Percentiles rank a stretch among this genome's conserved stretches.
phyloP scores from a whole-genome alignment of 805 yeast species.

The Tetrapisispora taiwanensis region DNA sequence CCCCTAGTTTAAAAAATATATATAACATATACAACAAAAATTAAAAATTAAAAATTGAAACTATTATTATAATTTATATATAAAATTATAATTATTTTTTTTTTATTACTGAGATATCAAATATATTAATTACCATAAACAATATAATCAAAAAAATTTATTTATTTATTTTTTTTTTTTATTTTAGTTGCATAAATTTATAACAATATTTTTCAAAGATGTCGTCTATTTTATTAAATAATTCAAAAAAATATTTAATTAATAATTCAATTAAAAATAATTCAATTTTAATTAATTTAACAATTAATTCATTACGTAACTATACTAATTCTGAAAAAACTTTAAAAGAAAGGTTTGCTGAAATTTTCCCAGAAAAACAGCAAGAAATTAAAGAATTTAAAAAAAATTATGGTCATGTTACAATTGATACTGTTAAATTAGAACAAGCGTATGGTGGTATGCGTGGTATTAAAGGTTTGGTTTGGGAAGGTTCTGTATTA shows the following conservation, averaged over 20 bases:
- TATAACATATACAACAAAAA: too few relatives aligned
- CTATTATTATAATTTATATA: too few relatives aligned
- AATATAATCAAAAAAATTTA: too few relatives aligned
- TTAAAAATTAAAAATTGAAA: too few relatives aligned
- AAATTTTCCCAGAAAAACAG: conserved; percentile 80
- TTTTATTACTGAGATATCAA: too few relatives aligned
- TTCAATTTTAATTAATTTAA: background rate
- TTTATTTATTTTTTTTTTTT: too few relatives aligned
- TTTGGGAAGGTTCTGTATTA: conserved; percentile 82
- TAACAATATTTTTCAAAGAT: background rate
- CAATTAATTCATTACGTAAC: conserved; percentile 2
- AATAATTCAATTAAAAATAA: background rate
- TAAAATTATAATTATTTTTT: too few relatives aligned
- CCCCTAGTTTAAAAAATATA: too few relatives aligned
- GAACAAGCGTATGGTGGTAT: conserved; percentile 87
- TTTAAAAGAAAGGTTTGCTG: conserved; percentile 89
- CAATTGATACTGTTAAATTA: conserved; percentile 61
- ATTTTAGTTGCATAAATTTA: too few relatives aligned
- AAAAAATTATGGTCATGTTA: conserved; percentile 72
- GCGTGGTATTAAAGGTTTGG: conserved; percentile 79
- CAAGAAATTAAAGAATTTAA: conserved; percentile 79
- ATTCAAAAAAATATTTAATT: conserved; percentile 1
- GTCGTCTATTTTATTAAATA: conserved; percentile 1
- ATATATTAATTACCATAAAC: too few relatives aligned
- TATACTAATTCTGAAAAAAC: conserved; percentile 37